phyloP scores from a whole-genome alignment of 257 asterid species.

The Ajuga chamaepitys region DNA sequence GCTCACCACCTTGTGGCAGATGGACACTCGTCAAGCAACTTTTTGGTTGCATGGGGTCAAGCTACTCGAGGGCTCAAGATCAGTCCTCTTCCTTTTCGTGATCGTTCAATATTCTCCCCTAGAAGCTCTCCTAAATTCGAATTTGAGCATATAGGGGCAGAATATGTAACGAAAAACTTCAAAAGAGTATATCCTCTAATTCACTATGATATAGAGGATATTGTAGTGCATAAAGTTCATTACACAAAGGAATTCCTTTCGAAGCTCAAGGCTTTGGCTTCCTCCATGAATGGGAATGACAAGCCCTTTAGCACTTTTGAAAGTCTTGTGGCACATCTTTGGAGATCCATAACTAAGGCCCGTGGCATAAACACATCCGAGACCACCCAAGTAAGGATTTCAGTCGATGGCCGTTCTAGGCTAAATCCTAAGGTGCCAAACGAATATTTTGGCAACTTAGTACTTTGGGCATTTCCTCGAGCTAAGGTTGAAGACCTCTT shows the following conservation, averaged over 20 bases:
- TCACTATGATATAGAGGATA: slow-evolving; percentile 29
- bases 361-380: slow-evolving; percentile 44
- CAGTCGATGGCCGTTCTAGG: slow-evolving; percentile 70
- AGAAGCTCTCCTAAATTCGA: slow-evolving; percentile 46
- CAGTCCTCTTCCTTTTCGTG: slow-evolving; percentile 43
- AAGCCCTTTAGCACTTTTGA: slow-evolving; percentile 71
- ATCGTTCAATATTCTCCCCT: slow-evolving; percentile 51
- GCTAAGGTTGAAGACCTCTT: slow-evolving; percentile 41
- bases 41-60: slow-evolving; percentile 83
- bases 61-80: slow-evolving; percentile 46
- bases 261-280: slow-evolving; percentile 54
- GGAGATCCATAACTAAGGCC: slow-evolving; percentile 68
- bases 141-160: slow-evolving; percentile 61
- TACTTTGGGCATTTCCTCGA: slow-evolving; percentile 70
- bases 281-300: slow-evolving; percentile 23
- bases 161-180: slow-evolving; percentile 27
- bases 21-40: slow-evolving; percentile 62
- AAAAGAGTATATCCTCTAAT: slow-evolving; percentile 28
- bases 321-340: slow-evolving; percentile 76
- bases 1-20: slow-evolving; percentile 76
- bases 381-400: slow-evolving; percentile 52
- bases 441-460: slow-evolving; percentile 75
- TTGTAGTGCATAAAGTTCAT: slow-evolving; percentile 51
- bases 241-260: slow-evolving; percentile 49
- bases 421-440: slow-evolving; percentile 52